Base-by-base conservation (phyloP, 2,329 filamentous ascomycete genomes). In the Daldinia sp. region DNA sequence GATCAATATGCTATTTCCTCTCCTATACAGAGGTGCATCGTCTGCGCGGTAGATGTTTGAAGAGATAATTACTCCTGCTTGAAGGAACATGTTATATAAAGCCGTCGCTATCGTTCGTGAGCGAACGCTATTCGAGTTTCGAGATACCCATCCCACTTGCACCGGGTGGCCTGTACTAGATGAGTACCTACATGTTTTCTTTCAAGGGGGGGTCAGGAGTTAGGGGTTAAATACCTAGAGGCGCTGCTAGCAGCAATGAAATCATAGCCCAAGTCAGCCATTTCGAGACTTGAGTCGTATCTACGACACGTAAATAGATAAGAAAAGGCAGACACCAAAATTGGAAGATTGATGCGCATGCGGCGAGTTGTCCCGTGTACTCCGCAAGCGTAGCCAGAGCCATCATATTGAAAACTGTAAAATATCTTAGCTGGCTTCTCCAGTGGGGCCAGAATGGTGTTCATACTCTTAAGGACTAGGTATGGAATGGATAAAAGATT, bases 281-380 rank as follows among this genome's bases (percentile, higher is more conserved):
- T 63, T 79, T 80, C 60, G 79, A 82, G 9, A 78, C 78, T 3
- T 75, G 59, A 0, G 75, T 76, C 1, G 81, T 80, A 66, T 84
- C 79, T 3, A 80, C 76, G 69, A 82, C 72, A 68, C 82, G 74
- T 18, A 89, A 79, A 18, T 84, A 83, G 33, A 90, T 77, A 26
- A 92, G 74, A 65, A 87, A 87, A 0, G 89, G 88, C 1, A 92
- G 79, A 6, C 84, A 82, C 89, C 89, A 92, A 7, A 91, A 72
- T 62, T 89, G 85, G 3, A 83, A 78, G 39, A 85, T 82, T 73
- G 80, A 75, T 23, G 82, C 81, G 28, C 85, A 79, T 6, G 88
- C 78, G 0, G 83, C 81, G 33, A 89, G 82, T 69, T 86, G 79
- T 78, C 85, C 73, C 76, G 86, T 74, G 78, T 80, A 80, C 76